Evolutionary conservation across 2,329 filamentous ascomycete genomes (phyloP).

Genomic region (Clonostachys rhizophaga): DNA sequence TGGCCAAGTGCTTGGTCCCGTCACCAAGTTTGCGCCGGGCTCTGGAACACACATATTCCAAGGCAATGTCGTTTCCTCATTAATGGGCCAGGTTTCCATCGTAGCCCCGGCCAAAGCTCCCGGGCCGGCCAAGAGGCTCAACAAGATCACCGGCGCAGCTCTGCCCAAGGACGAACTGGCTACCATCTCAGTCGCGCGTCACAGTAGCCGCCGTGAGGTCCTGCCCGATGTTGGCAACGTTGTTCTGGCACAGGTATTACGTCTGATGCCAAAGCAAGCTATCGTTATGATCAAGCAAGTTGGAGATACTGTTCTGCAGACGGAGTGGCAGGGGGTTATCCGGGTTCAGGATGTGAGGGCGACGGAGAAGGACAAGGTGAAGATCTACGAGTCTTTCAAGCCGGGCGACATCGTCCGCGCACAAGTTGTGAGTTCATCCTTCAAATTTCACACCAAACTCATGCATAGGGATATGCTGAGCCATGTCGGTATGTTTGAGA

Average conservation of each 20-base stretch:
- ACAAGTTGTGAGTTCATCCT: slow-evolving; percentile 58
- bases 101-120: slow-evolving; percentile 36
- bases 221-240: slow-evolving; percentile 77
- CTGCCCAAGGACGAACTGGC: slow-evolving; percentile 31
- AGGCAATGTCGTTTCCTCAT: slow-evolving; percentile 72
- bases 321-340: slow-evolving; percentile 82
- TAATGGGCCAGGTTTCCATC: slow-evolving; percentile 67
- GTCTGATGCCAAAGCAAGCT: slow-evolving; percentile 80
- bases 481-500: neutral
- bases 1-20: slow-evolving; percentile 72
- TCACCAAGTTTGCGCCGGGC: slow-evolving; percentile 65
- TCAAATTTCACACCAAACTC: neutral
- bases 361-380: slow-evolving; percentile 93
- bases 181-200: slow-evolving; percentile 50
- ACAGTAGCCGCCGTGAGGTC: slow-evolving; percentile 57
- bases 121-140: slow-evolving; percentile 53
- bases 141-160: slow-evolving; percentile 41
- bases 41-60: slow-evolving; percentile 80
- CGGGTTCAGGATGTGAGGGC: slow-evolving; percentile 87
- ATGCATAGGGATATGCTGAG: neutral
- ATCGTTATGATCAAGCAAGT: slow-evolving; percentile 84
- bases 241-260: slow-evolving; percentile 80
- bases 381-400: slow-evolving; percentile 84
- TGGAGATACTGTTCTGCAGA: slow-evolving; percentile 64
- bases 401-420: slow-evolving; percentile 90